Conservation (phyloP, 305 asterid species). For the Fraxinus xanthoxyloides region DNA sequence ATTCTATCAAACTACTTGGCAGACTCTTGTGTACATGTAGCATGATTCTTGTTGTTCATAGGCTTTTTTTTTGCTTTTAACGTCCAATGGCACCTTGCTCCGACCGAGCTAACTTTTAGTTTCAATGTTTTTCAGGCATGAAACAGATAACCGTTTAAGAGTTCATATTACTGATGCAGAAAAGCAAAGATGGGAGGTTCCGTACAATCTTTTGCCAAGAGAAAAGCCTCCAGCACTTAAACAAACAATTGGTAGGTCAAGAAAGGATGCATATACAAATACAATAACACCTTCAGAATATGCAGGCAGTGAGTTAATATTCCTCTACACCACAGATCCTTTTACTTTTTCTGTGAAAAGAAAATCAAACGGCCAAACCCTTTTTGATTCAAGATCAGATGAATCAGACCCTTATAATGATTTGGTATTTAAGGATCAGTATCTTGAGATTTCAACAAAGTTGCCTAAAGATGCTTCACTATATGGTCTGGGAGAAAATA, state of each 20-base stretch:
- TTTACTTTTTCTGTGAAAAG: slow-evolving; percentile 65
- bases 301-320: slow-evolving; percentile 56
- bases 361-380: slow-evolving; percentile 71
- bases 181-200: slow-evolving; percentile 90
- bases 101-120: not conserved
- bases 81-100: not conserved
- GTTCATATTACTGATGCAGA: slow-evolving; percentile 87
- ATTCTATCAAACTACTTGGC: not conserved
- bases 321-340: slow-evolving; percentile 65
- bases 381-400: slow-evolving; percentile 57
- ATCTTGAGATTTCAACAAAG: slow-evolving; percentile 77
- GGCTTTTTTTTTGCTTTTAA: not conserved
- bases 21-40: not conserved
- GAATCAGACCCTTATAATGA: slow-evolving; percentile 47
- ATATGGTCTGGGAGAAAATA: slow-evolving; percentile 85
- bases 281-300: slow-evolving; percentile 32
- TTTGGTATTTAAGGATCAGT: slow-evolving; percentile 90
- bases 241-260: slow-evolving; percentile 32
- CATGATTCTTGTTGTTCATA: not conserved
- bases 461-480: slow-evolving; percentile 76
- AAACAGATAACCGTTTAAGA: slow-evolving; percentile 73
- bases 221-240: slow-evolving; percentile 49
- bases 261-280: slow-evolving; percentile 21
- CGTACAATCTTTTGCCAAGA: slow-evolving; percentile 77
- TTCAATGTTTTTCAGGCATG: slow-evolving; percentile 51